Evolutionary conservation across 768 basidiomycete genomes (phyloP).

Genomic region (Phanerochaete sordida): DNA sequence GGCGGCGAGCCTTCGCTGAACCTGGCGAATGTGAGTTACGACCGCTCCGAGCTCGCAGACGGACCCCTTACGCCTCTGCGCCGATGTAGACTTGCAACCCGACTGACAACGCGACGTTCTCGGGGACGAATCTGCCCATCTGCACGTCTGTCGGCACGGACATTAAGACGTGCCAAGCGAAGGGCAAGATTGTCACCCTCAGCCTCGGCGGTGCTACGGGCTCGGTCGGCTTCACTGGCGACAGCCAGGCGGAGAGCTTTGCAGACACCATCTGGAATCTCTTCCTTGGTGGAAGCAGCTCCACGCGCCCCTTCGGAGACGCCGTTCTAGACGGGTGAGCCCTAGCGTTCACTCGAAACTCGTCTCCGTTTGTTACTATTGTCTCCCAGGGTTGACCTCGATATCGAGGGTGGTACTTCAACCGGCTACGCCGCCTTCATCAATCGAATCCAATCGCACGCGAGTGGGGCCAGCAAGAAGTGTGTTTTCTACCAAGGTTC

Average conservation of each 20-base stretch:
- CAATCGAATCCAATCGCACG: constrained; percentile 31
- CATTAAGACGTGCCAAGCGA: constrained; percentile 41
- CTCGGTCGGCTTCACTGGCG: constrained; percentile 34
- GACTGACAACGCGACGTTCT: constrained; percentile 36
- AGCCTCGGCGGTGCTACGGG: constrained; percentile 43
- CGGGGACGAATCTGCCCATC: constrained; percentile 38
- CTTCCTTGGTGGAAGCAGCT: constrained; percentile 43
- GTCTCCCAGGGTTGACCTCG: constrained; percentile 31
- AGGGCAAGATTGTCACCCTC: constrained; percentile 46
- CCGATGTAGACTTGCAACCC: constrained; percentile 37
- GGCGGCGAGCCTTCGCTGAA: constrained; percentile 63
- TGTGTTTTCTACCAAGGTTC: constrained; percentile 18
- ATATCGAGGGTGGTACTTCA: constrained; percentile 33
- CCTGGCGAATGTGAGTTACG: constrained; percentile 54
- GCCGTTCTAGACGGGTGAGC: constrained; percentile 45
- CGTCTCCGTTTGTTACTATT: background rate
- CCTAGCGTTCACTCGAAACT: background rate
- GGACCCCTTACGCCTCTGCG: background rate
- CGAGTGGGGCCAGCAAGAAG: constrained; percentile 32
- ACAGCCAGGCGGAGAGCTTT: constrained; percentile 35
- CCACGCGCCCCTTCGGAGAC: constrained; percentile 40
- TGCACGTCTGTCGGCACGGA: constrained; percentile 38
- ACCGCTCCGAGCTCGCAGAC: background rate
- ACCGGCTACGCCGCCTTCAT: constrained; percentile 34
- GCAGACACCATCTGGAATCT: constrained; percentile 39